A percentile compares a stretch with the other conserved stretches of the same genome.
phyloP scores from a whole-genome alignment of 2,329 filamentous ascomycete species.

The Aureobasidium subglaciale region DNA sequence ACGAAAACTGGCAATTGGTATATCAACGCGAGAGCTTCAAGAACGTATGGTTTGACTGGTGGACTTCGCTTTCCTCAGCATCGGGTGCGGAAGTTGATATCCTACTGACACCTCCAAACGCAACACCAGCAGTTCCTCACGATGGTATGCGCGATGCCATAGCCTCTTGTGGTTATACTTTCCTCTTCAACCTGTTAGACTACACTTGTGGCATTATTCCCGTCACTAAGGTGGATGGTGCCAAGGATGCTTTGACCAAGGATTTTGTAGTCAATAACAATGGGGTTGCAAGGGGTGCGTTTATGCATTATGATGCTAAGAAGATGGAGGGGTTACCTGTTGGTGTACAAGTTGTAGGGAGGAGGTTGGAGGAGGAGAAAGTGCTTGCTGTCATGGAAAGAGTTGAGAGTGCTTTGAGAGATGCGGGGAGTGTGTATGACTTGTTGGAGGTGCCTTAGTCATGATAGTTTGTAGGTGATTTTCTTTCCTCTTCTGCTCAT shows the following conservation, averaged over 20 bases:
- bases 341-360: constrained; percentile 74
- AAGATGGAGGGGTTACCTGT: constrained; percentile 86
- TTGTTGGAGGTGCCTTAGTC: constrained; percentile 35
- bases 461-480: background rate
- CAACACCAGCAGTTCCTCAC: constrained; percentile 82
- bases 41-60: constrained; percentile 75
- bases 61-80: constrained; percentile 60
- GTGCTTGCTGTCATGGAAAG: constrained; percentile 73
- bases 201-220: constrained; percentile 79
- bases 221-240: constrained; percentile 72
- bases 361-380: constrained; percentile 79
- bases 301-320: constrained; percentile 73
- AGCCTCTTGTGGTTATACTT: constrained; percentile 85
- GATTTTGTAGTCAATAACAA: constrained; percentile 61
- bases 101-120: constrained; percentile 77
- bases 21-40: constrained; percentile 70
- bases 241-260: constrained; percentile 57
- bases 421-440: constrained; percentile 43
- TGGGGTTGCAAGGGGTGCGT: constrained; percentile 72
- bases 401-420: constrained; percentile 66
- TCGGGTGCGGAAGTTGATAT: constrained; percentile 68
- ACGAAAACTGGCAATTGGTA: constrained; percentile 78
- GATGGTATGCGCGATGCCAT: constrained; percentile 79
- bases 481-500: too few species aligned
- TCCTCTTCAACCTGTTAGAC: constrained; percentile 86